Conservation (phyloP, 345 rosid species). For the Eucalyptus caleyi region DNA sequence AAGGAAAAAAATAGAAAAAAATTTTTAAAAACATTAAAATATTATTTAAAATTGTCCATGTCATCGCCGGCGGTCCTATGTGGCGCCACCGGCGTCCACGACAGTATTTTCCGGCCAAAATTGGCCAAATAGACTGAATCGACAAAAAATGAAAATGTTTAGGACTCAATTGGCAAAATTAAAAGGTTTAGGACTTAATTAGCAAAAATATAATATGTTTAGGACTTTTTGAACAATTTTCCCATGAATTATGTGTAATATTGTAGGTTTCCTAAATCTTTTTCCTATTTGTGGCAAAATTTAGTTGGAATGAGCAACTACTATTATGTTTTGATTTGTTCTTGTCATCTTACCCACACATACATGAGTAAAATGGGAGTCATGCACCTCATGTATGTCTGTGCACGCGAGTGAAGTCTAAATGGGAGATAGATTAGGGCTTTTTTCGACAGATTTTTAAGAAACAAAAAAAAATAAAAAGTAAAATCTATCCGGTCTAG, state of each 20-base stretch:
- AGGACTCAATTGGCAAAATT: too few relatives aligned
- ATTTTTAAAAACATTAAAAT: too few relatives aligned
- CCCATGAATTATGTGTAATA: too few relatives aligned
- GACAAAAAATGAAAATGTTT: too few relatives aligned
- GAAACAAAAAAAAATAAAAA: not conserved
- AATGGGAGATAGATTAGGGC: not conserved
- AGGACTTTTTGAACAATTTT: too few relatives aligned
- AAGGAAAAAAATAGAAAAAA: too few relatives aligned
- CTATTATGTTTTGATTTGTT: not conserved
- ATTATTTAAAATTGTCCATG: too few relatives aligned
- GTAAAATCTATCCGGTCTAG: rapidly evolving
- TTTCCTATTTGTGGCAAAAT: not conserved
- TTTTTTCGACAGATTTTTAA: too few relatives aligned
- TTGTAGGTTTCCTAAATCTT: not conserved
- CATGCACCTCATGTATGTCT: not conserved
- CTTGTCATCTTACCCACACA: not conserved
- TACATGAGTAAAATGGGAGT: not conserved
- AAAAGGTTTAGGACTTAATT: too few relatives aligned
- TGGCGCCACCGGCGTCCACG: too few relatives aligned
- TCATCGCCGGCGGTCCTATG: rapidly evolving
- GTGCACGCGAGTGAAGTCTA: not conserved
- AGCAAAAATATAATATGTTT: too few relatives aligned
- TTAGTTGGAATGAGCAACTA: not conserved
- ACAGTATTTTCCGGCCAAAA: too few relatives aligned
- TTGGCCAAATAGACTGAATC: rapidly evolving